Evolutionary conservation across 495 filamentous ascomycete species (phyloP).

Genomic region (Podospora conica): DNA sequence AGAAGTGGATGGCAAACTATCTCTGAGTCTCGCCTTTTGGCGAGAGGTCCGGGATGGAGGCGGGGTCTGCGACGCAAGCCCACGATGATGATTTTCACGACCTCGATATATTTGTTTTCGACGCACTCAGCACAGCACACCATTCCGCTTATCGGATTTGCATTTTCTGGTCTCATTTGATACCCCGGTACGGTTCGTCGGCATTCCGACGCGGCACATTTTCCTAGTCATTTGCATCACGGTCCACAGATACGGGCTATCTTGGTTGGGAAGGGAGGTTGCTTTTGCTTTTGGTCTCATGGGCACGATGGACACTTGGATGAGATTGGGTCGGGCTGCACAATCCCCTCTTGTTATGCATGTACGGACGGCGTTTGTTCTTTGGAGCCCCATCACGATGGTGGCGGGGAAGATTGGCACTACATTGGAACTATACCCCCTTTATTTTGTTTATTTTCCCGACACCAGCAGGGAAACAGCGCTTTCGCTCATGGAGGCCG

Average conservation of each 20-base stretch:
- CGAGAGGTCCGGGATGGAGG: not conserved
- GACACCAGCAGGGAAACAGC: not conserved
- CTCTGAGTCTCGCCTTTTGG: constrained; percentile 16
- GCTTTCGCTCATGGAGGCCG: too few species aligned
- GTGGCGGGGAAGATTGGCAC: not conserved
- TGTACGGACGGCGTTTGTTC: not conserved
- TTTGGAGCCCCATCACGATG: not conserved
- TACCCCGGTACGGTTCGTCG: not conserved
- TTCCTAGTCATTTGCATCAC: not conserved
- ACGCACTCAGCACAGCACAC: not conserved
- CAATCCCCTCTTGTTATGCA: not conserved
- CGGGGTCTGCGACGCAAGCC: not conserved
- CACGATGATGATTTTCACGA: not conserved
- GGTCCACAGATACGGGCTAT: not conserved
- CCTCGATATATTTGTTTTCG: not conserved
- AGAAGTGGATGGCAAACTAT: constrained; percentile 51
- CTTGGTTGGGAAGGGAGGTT: not conserved
- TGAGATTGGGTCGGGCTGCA: not conserved
- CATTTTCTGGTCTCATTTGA: constrained; percentile 1
- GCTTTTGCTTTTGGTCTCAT: not conserved
- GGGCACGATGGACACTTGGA: not conserved
- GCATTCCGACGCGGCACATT: not conserved
- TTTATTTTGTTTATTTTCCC: not conserved
- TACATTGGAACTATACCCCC: not conserved
- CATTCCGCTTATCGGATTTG: not conserved